Base-by-base conservation (phyloP, 257 asterid genomes). In the Nicotiana benthamiana region DNA sequence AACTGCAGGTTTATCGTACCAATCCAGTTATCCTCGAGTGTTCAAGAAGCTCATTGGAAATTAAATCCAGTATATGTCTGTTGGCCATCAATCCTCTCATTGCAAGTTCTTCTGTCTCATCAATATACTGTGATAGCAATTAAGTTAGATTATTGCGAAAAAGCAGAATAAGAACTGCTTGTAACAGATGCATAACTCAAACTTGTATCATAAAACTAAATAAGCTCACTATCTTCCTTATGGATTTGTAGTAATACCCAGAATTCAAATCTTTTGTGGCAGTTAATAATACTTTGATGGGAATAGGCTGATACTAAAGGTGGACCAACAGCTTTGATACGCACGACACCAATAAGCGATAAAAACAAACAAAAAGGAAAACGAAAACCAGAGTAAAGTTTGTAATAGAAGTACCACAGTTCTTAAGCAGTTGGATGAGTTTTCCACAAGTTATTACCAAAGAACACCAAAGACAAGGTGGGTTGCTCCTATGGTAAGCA, bases 61-160 rank as follows among this genome's bases (percentile, higher is more conserved):
- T 91, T 83, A 82, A 81, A 72, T 96, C 97, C 79, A 92, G 84
- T 82, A 94, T 87, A 77, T 89, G 95, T n/a, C 86, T 87, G 92
- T 96, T 96, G 83, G 90, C 95, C 88, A 76, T 86, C 83, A 92
- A 86, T 75, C 97, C 98, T 88, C 88, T 90, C 95, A 92, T 90
- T 72, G 99, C 99, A 85, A 93, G 91, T 87, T 90, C 96, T 87
- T 96, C 98, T 1, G 99, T 90, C 93, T 96, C 99, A 65, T 89
- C 90, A 75, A 96, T 94, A 90, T 91, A 94, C 99, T 95, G 92
- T 75, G 75, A 83, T 67, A 70, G 83, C 22, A 63, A 63, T 63
- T 36, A 34, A 67, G 64, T 75, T 24, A 79, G 18, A 57, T 80
- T 56, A 28, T 70, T 77, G 40, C 32, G 6, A 22, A 54, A 30